Percentiles rank a stretch among this genome's conserved stretches.
These are phyloP conservation scores for Leucosporidium scottii DNA, from an alignment of 768 basidiomycete species.

Conservation along the genomic window DNA sequence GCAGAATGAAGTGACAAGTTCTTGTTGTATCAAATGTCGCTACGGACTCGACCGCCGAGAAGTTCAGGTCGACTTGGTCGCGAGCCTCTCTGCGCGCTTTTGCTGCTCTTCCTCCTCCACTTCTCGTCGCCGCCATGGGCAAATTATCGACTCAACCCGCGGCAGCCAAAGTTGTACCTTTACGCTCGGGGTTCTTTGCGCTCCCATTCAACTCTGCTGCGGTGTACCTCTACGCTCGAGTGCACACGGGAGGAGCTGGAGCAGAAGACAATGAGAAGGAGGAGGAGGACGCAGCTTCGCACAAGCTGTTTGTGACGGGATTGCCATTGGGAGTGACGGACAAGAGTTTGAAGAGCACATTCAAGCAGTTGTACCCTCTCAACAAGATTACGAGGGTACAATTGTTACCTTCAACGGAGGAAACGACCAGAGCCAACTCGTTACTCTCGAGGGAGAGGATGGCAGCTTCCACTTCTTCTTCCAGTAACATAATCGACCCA, in stretches of 20 bases:
- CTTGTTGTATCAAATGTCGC: no score
- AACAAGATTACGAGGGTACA: not conserved
- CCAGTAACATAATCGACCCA: not conserved
- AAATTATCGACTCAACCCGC: slow-evolving; percentile 15
- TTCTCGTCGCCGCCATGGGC: not conserved
- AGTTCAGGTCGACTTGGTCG: not conserved
- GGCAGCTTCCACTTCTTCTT: not conserved
- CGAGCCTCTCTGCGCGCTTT: not conserved
- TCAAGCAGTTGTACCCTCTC: slow-evolving; percentile 5
- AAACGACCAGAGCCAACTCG: not conserved
- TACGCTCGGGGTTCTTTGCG: slow-evolving; percentile 26
- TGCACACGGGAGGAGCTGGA: slow-evolving; percentile 4
- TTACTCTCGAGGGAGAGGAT: no score
- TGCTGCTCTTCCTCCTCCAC: not conserved
- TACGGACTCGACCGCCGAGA: no score
- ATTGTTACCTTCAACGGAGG: slow-evolving; percentile 1
- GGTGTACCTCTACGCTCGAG: slow-evolving; percentile 14
- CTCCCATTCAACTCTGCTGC: slow-evolving; percentile 13
- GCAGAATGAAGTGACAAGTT: no score
- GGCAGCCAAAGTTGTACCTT: not conserved
- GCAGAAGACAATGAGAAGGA: not conserved
- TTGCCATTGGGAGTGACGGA: slow-evolving; percentile 13
- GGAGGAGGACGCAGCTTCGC: not conserved
- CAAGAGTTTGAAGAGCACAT: slow-evolving; percentile 12
- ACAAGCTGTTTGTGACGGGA: slow-evolving; percentile 24